Evolutionary conservation across 192 early-diverging fungal genomes (phyloP).

Genomic region (Podila verticillata): DNA sequence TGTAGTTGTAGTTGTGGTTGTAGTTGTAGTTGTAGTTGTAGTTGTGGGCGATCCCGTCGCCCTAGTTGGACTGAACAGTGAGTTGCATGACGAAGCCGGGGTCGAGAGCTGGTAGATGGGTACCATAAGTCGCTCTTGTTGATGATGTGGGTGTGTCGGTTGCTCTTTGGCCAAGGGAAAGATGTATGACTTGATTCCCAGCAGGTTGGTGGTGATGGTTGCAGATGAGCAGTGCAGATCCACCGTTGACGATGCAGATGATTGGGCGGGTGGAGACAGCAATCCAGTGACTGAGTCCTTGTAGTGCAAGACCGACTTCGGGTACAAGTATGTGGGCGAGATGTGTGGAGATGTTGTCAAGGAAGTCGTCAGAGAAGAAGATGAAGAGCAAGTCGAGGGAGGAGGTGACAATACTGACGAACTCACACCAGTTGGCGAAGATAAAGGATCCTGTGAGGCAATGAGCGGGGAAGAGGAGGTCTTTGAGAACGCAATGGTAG

Average conservation of each 20-base stretch:
- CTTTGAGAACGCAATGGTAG: no score
- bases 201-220: conserved; percentile 12
- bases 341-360: background rate
- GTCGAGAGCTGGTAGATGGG: background rate
- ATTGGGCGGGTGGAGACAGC: conserved; percentile 20
- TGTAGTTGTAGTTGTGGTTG: background rate
- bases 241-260: conserved; percentile 22
- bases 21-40: background rate
- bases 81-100: background rate
- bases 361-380: background rate
- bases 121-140: background rate
- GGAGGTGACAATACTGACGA: background rate
- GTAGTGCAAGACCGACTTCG: conserved; percentile 5
- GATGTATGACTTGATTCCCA: conserved; percentile 6
- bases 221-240: conserved; percentile 28
- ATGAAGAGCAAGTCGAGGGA: background rate
- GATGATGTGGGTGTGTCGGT: conserved; percentile 4
- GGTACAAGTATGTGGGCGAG: conserved; percentile 3
- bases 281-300: conserved; percentile 10
- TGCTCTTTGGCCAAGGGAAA: conserved; percentile 2
- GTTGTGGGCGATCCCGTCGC: background rate
- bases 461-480: no score
- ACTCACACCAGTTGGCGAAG: no score
- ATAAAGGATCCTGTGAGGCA: no score
- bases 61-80: background rate